Percentiles rank a stretch among this genome's conserved stretches.
Conservation (phyloP, 2,329 filamentous ascomycete genomes). For the Knufia fluminis region DNA sequence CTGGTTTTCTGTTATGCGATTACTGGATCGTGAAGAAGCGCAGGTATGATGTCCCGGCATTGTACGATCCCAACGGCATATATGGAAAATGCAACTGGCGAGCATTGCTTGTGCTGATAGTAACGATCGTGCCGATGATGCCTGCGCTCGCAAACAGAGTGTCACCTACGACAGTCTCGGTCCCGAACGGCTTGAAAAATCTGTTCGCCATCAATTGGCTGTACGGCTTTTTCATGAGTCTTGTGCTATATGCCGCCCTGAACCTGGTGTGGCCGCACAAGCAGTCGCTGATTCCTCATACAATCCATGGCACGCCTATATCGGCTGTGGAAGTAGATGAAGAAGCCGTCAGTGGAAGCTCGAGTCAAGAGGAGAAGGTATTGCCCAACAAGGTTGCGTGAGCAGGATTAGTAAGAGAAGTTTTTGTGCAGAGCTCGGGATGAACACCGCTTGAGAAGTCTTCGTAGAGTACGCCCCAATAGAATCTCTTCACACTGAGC, state of each 20-base stretch:
- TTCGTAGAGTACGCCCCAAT: too few relatives aligned
- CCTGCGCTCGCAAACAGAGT: constrained; percentile 37
- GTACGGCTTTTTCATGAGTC: constrained; percentile 10
- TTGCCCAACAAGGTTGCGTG: not conserved
- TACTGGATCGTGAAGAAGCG: constrained; percentile 48
- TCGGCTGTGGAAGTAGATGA: not conserved
- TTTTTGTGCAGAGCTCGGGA: too few relatives aligned
- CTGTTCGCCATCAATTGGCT: constrained; percentile 14
- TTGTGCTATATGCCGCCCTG: constrained; percentile 10
- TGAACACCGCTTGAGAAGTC: too few relatives aligned
- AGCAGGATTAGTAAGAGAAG: too few relatives aligned
- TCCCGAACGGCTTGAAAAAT: constrained; percentile 11
- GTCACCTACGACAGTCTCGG: constrained; percentile 4
- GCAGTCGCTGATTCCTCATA: not conserved
- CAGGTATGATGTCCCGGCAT: constrained; percentile 43
- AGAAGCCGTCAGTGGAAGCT: not conserved
- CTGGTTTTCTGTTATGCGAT: constrained; percentile 50
- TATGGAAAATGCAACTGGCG: constrained; percentile 47
- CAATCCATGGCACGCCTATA: not conserved
- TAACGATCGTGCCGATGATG: constrained; percentile 26
- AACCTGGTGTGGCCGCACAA: constrained; percentile 9
- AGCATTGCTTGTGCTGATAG: constrained; percentile 13
- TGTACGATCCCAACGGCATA: constrained; percentile 41
- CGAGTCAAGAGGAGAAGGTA: not conserved
- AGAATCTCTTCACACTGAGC: too few relatives aligned